Conservation (phyloP, 2,329 filamentous ascomycete species). For the Pseudogymnoascus sp. region DNA sequence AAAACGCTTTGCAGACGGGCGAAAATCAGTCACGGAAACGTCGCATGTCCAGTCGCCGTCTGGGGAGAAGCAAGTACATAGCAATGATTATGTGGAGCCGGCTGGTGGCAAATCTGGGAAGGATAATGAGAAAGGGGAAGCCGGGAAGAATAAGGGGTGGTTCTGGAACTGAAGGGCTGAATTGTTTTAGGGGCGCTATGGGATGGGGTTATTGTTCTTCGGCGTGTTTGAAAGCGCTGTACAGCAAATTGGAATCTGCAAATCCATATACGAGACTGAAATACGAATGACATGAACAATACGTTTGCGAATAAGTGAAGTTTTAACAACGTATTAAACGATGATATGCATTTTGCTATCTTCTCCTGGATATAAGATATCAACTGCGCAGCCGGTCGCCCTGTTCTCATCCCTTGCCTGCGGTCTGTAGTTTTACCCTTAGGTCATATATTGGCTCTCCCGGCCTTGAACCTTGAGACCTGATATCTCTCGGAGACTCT, state of each 20-base stretch:
- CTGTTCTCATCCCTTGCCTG: neutral
- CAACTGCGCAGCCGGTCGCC: neutral
- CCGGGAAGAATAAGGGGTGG: constrained; percentile 19
- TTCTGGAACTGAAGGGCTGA: constrained; percentile 22
- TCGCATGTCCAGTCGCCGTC: constrained; percentile 16
- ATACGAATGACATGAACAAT: constrained; percentile 6
- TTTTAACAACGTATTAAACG: neutral
- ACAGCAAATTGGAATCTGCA: neutral
- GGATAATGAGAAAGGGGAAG: constrained; percentile 6
- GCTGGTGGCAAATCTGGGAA: neutral
- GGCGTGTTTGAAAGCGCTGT: neutral
- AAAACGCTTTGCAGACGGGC: constrained; percentile 24
- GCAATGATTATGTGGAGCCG: neutral
- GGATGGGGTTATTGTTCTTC: neutral
- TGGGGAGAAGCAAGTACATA: neutral
- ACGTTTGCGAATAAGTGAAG: neutral
- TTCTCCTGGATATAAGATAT: neutral
- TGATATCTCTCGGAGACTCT: neutral
- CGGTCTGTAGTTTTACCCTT: neutral
- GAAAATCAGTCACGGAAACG: constrained; percentile 21
- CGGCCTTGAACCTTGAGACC: neutral
- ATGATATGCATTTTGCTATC: neutral
- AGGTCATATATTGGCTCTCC: neutral
- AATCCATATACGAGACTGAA: neutral
- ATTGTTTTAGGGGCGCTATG: neutral